Conservation (phyloP, 805 yeast species). For the Ogataea wickerhamii region DNA sequence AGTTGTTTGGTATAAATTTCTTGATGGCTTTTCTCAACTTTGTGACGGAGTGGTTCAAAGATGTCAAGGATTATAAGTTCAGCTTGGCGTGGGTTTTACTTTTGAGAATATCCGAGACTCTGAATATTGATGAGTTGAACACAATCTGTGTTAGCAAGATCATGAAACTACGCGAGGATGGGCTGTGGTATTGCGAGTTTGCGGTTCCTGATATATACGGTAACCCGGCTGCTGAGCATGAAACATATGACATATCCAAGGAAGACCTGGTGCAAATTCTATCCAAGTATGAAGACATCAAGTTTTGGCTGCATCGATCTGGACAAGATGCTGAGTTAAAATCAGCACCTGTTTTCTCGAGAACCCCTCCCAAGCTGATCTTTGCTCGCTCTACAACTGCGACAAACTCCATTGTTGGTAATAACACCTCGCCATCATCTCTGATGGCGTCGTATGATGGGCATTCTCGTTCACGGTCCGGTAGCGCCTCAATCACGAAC, state of each 20-base stretch:
- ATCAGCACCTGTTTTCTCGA: slow-evolving; percentile 9
- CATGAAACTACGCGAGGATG: slow-evolving; percentile 4
- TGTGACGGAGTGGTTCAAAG: slow-evolving; percentile 19
- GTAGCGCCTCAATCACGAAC: slow-evolving; percentile 10
- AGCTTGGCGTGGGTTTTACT: slow-evolving; percentile 19
- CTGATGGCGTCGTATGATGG: slow-evolving; percentile 11
- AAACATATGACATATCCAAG: slow-evolving; percentile 3
- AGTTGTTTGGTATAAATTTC: slow-evolving; percentile 23
- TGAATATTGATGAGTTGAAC: slow-evolving; percentile 11
- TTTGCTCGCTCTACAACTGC: slow-evolving; percentile 18
- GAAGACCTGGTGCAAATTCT: slow-evolving; percentile 8
- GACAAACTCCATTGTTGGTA: slow-evolving; percentile 20
- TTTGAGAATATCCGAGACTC: slow-evolving; percentile 7
- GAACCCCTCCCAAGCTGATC: slow-evolving; percentile 17
- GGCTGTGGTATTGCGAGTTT: slow-evolving; percentile 19
- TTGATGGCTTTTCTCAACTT: slow-evolving; percentile 22
- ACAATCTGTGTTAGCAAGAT: slow-evolving; percentile 8
- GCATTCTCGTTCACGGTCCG: slow-evolving; percentile 4
- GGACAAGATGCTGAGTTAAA: slow-evolving; percentile 9
- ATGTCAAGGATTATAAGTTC: slow-evolving; percentile 16
- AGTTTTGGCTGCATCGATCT: slow-evolving; percentile 15
- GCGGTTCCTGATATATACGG: slow-evolving; percentile 5
- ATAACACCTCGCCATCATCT: slow-evolving; percentile 17
- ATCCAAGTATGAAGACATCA: slow-evolving; percentile 7
- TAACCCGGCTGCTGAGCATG: background rate